Evolutionary conservation across 345 rosid genomes (phyloP).

Genomic region (Lepidium didymum): DNA sequence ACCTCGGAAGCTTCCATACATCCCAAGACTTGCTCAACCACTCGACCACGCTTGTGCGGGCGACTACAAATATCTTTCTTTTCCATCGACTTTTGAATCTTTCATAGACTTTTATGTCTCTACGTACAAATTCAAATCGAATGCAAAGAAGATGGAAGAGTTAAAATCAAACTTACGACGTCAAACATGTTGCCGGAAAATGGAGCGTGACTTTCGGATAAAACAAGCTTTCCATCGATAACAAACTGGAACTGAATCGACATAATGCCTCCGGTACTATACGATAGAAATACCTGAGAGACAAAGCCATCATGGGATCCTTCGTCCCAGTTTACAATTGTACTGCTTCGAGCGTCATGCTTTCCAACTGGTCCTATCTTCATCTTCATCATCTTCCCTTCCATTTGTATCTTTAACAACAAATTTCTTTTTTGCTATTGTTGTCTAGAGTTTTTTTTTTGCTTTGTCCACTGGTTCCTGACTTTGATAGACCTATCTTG

Average conservation of each 20-base stretch:
- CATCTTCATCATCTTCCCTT: conserved; percentile 20
- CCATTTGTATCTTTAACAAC: background rate
- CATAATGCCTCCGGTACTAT: conserved; percentile 9
- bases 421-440: no score
- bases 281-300: conserved; percentile 24
- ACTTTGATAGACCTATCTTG: no score
- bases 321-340: conserved; percentile 22
- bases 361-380: conserved; percentile 30
- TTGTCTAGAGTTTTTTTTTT: no score
- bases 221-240: conserved; percentile 10
- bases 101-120: no score
- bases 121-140: no score
- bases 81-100: no score
- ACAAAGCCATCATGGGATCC: conserved; percentile 12
- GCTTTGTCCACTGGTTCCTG: no score
- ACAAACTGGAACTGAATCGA: conserved; percentile 23
- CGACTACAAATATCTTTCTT: no score
- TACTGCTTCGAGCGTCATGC: conserved; percentile 26
- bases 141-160: background rate
- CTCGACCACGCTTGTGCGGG: no score
- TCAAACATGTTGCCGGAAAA: conserved; percentile 24
- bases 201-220: conserved; percentile 23
- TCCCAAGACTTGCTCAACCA: no score
- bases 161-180: conserved; percentile 14
- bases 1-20: no score